Evolutionary conservation across 768 basidiomycete genomes (phyloP).

Genomic region (Mycena capillaripes): DNA sequence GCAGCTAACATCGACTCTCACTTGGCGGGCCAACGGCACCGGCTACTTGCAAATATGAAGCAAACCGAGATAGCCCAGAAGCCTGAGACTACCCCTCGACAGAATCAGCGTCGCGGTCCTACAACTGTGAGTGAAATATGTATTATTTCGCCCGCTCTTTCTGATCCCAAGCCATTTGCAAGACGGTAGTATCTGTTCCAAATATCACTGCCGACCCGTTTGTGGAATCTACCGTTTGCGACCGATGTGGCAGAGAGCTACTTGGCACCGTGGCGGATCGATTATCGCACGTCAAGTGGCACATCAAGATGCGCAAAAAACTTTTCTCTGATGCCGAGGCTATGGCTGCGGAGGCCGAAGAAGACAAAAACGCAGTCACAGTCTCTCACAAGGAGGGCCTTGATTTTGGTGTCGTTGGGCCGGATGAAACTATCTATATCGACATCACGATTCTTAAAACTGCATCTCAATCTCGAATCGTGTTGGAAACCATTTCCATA

Average conservation of each 20-base stretch:
- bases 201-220: neutral
- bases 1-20: constrained; percentile 39
- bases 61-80: constrained; percentile 7
- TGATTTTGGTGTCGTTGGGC: constrained; percentile 63
- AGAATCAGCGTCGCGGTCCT: neutral
- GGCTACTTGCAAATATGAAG: constrained; percentile 28
- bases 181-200: neutral
- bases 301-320: constrained; percentile 41
- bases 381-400: constrained; percentile 57
- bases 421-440: constrained; percentile 43
- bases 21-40: constrained; percentile 47
- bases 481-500: constrained; percentile 31
- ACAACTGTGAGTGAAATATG: neutral
- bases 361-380: constrained; percentile 61
- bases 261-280: constrained; percentile 37
- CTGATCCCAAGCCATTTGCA: neutral
- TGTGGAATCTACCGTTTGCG: neutral
- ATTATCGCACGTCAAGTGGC: constrained; percentile 47
- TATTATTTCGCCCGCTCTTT: neutral
- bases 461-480: constrained; percentile 24
- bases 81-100: neutral
- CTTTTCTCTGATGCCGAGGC: constrained; percentile 46
- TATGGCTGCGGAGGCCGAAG: constrained; percentile 56
- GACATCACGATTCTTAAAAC: constrained; percentile 47
- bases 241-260: constrained; percentile 38